Base-by-base conservation (phyloP, 1,139 yeast species). In the Protomyces gravidus region DNA sequence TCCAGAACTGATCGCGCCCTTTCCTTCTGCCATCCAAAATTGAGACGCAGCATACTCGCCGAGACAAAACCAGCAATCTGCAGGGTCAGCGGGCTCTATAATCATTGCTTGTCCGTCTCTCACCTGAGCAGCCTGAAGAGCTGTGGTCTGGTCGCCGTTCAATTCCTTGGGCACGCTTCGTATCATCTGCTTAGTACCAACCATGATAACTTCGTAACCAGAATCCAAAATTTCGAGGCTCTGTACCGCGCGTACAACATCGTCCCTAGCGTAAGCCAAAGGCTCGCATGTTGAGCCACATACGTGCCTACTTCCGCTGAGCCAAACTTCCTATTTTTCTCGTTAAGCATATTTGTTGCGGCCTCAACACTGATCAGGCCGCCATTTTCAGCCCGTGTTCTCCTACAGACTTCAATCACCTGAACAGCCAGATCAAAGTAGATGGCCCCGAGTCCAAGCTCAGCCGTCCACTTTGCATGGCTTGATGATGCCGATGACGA, bases 361-460 rank as follows among this genome's bases (percentile, higher is more conserved):
- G 86, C 94, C 48, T 80, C 77, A 50, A 86, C 73, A 0, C 87
- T 74, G 4, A 89, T 80, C 32, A 89, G 74, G 0, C 96, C 96
- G 2, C 96, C 96, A 68, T 87, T 89, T 61, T 84, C 73, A 62
- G 80, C 83, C 63, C 86, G 73, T 0, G 94, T 85, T 40, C 79
- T 76, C 61, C 85, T 81, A 68, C 95, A 87, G 2, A 85, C 75
- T 66, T 89, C 95, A 30, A 88, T 84, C 13, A 88, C 76, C 60
- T 84, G 79, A 9, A 88, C 86, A 1, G 88, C 81, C 36, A 89
- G 72, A 49, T 85, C 89, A 63, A 82, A 80, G 64, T 77, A 76
- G 67, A 79, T 83, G 65, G 84, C 88, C 23, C 78, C 77, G n/a
- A 74, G 76, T 26, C 75, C 76, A n/a, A 73, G 66, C 45, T 72